Evolutionary conservation across 495 filamentous ascomycete genomes (phyloP).

Genomic region (Beverwykella pulmonaria): DNA sequence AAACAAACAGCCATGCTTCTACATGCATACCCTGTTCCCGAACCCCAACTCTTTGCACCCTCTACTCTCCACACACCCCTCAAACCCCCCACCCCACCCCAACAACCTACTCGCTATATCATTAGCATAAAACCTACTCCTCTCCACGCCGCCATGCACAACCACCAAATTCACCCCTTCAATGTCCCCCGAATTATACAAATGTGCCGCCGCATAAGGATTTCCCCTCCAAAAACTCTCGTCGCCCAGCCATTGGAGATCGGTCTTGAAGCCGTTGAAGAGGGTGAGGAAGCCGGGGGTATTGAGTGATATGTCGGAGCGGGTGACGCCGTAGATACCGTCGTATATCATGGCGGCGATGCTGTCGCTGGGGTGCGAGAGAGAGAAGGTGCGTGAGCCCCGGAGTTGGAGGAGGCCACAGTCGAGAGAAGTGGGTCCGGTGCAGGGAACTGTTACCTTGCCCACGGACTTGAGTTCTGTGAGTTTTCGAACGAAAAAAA

Average conservation of each 20-base stretch:
- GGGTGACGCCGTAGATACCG: background rate
- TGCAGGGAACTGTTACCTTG: background rate
- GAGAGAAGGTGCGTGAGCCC: background rate
- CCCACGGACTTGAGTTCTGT: background rate
- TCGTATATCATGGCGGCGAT: slow-evolving; percentile 1
- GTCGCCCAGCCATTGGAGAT: background rate
- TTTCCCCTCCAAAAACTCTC: background rate
- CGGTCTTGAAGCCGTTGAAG: background rate
- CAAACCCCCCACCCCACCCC: slow-evolving; percentile 1
- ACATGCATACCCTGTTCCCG: background rate
- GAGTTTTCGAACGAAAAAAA: background rate
- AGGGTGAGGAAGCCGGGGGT: background rate
- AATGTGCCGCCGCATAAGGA: slow-evolving; percentile 11
- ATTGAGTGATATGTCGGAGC: background rate
- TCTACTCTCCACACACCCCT: background rate
- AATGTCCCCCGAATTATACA: slow-evolving; percentile 6
- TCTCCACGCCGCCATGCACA: background rate
- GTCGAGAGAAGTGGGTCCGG: background rate
- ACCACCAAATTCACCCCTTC: background rate
- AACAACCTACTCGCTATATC: slow-evolving; percentile 6
- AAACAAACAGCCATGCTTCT: too few relatives aligned
- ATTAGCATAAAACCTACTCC: slow-evolving; percentile 2
- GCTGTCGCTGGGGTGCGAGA: background rate
- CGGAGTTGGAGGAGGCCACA: slow-evolving; percentile 10
- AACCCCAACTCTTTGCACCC: background rate